These are phyloP conservation scores for Colletotrichum sp. DNA, from an alignment of 2,329 filamentous ascomycete species.

Conservation along the genomic window DNA sequence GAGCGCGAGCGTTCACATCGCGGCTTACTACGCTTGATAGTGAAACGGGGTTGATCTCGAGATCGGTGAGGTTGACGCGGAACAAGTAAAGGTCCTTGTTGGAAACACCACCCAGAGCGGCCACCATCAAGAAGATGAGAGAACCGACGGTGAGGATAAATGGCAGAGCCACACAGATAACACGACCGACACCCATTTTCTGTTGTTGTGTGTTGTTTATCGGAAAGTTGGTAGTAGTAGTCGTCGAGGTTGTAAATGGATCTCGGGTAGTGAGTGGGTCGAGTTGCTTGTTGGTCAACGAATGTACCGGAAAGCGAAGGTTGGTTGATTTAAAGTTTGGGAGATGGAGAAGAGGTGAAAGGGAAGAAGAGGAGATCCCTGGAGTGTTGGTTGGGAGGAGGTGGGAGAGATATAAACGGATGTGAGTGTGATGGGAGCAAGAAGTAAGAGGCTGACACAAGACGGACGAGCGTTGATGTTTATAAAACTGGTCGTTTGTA, in stretches of 20 bases:
- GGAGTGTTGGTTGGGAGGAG: background rate
- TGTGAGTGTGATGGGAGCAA: constrained; percentile 6
- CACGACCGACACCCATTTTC: constrained; percentile 71
- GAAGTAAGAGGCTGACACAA: background rate
- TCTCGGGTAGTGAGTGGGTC: background rate
- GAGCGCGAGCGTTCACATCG: constrained; percentile 34
- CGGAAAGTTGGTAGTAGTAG: background rate
- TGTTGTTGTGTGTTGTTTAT: constrained; percentile 31
- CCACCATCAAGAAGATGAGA: constrained; percentile 71
- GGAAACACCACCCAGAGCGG: constrained; percentile 59
- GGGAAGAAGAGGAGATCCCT: background rate
- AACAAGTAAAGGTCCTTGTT: constrained; percentile 64
- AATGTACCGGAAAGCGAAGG: constrained; percentile 1
- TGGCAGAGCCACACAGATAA: constrained; percentile 86
- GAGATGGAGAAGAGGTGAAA: background rate
- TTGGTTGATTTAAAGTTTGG: background rate
- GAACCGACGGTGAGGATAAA: constrained; percentile 81
- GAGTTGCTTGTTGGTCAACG: background rate
- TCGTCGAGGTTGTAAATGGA: background rate
- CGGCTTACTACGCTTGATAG: constrained; percentile 20
- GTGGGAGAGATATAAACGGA: background rate
- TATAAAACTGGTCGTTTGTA: constrained; percentile 16
- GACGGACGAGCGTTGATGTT: constrained; percentile 18
- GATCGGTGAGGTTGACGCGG: constrained; percentile 65
- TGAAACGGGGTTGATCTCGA: constrained; percentile 55